Percentiles rank a stretch among this genome's conserved stretches.
Conservation (phyloP, 768 basidiomycete genomes). For the Leccinum rimulosum region DNA sequence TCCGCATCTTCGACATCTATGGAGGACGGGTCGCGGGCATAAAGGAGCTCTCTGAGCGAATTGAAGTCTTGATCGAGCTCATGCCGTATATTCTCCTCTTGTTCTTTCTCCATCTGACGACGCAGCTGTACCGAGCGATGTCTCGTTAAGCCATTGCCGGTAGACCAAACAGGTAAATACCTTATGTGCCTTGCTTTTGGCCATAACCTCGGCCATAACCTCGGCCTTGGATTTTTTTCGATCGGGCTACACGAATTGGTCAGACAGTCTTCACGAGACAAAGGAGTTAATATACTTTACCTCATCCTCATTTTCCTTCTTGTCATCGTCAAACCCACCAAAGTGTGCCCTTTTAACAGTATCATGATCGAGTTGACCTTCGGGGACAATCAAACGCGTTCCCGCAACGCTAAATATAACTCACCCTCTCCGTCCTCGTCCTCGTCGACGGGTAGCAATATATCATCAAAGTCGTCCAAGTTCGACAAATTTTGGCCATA, state of each 20-base stretch:
- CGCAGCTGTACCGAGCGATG: constrained; percentile 51
- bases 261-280: neutral
- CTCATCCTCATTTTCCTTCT: constrained; percentile 50
- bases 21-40: constrained; percentile 48
- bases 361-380: constrained; percentile 67
- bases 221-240: constrained; percentile 92
- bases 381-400: constrained; percentile 1
- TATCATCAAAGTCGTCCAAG: constrained; percentile 79
- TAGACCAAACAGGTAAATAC: constrained; percentile 37
- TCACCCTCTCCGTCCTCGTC: constrained; percentile 50
- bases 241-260: constrained; percentile 50
- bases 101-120: constrained; percentile 85
- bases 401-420: constrained; percentile 3
- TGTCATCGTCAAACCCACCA: constrained; percentile 80
- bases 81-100: constrained; percentile 81
- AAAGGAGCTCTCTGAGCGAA: constrained; percentile 72
- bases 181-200: constrained; percentile 96
- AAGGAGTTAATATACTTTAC: constrained; percentile 32
- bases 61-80: constrained; percentile 89
- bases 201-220: constrained; percentile 97
- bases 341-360: constrained; percentile 75
- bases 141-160: neutral
- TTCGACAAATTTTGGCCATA: constrained; percentile 87
- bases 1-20: constrained; percentile 36
- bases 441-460: constrained; percentile 52